Evolutionary conservation across 768 basidiomycete genomes (phyloP), one percentile per base, ranked within the genome.

Genomic region (Collybia mongolica): DNA sequence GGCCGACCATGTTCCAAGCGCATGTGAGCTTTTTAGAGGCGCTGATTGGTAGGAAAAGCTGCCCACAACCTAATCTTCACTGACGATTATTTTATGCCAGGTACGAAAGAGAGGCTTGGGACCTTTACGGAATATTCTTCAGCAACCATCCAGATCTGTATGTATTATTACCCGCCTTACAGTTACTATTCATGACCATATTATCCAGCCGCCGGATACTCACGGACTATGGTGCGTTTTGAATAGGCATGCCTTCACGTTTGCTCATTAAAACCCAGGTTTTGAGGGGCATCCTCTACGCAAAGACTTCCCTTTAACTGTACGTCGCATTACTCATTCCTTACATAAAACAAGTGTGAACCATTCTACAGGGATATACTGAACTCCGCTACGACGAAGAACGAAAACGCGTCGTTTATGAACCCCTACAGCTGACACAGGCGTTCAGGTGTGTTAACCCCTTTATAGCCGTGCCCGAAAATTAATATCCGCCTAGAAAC

Each of bases 31-130:
- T 20, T 99, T 89, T 75, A 79, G 83, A 44, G 93, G 96, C 52
- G 96, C 97, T 5, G 92, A 99, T 63, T 99, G 97, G 97, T 90
- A 63, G 40, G 79, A 68, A n/a, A 7, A 19, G 38, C 22, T 40
- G 4, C 37, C 17, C 20, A 28, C 14, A n/a, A 28, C 4, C 17
- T 12, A 23, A 44, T 37, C 46, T 23, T 24, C 26, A 48, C 24
- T 44, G 36, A 42, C 22, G 32, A 12, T 32, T 32, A 3, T 12
- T 45, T 28, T 6, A 40, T 37, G 29, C 20, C 51, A 91, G 89
- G 89, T 98, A 97, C 66, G 97, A 99, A 71, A 80, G 97, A 52
- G 97, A 99, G 70, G 86, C 90, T 23, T 99, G 96, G 95, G 97
- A 99, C 72, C 79, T 99, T 69, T 99, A 76, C 64, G 97, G 97